These are phyloP conservation scores for Pholiota microspora DNA, from an alignment of 768 basidiomycete genomes.

Conservation along the genomic window DNA sequence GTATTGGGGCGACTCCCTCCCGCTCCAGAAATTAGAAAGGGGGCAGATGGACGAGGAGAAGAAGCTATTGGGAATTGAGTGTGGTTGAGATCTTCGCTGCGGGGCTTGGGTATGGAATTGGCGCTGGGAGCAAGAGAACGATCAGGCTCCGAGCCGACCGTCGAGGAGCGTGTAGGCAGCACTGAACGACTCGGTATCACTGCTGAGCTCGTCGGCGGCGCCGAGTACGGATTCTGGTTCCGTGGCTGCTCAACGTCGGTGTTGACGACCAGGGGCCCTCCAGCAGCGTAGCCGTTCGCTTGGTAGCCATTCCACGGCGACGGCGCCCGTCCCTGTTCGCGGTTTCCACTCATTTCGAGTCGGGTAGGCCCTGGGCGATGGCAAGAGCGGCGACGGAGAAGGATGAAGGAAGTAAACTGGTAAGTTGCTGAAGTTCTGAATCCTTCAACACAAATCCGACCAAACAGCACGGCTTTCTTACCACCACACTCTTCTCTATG, in stretches of 20 bases:
- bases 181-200: constrained; percentile 50
- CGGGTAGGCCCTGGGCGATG: constrained; percentile 2
- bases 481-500: too few relatives aligned
- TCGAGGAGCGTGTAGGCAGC: constrained; percentile 65
- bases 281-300: constrained; percentile 16
- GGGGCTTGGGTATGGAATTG: constrained; percentile 44
- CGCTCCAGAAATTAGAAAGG: constrained; percentile 41
- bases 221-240: constrained; percentile 28
- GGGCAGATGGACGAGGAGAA: constrained; percentile 43
- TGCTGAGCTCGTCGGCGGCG: constrained; percentile 32
- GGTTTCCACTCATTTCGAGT: constrained; percentile 35
- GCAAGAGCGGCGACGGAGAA: not conserved
- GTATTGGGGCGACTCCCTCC: constrained; percentile 56
- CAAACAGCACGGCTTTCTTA: too few relatives aligned
- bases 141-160: constrained; percentile 55
- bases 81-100: constrained; percentile 75
- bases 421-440: too few relatives aligned
- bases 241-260: constrained; percentile 25
- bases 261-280: constrained; percentile 21
- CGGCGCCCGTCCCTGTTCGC: constrained; percentile 31
- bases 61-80: constrained; percentile 24
- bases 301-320: constrained; percentile 33
- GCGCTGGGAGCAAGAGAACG: constrained; percentile 40
- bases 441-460: too few relatives aligned
- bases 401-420: not conserved